Evolutionary conservation across 495 filamentous ascomycete species (phyloP).

Genomic region (Aspergillus mulundensis): DNA sequence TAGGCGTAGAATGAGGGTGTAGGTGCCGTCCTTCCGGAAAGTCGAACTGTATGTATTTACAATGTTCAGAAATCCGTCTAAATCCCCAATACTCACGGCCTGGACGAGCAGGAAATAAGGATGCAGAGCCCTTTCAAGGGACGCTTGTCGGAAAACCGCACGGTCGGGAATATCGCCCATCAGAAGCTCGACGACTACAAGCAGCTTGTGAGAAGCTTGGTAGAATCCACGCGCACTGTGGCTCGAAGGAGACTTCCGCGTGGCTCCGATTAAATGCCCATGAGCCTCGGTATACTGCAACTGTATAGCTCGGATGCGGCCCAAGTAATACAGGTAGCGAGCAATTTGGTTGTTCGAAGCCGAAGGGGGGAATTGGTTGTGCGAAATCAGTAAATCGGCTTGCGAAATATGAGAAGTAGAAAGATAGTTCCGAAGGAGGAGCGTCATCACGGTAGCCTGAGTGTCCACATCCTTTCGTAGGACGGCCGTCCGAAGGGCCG

Average conservation of each 20-base stretch:
- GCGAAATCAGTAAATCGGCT: slow-evolving; percentile 90
- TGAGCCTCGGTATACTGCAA: slow-evolving; percentile 96
- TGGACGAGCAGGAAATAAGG: slow-evolving; percentile 92
- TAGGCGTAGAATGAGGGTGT: slow-evolving; percentile 88
- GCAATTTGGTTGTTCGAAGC: slow-evolving; percentile 98
- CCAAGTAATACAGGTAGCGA: slow-evolving; percentile 91
- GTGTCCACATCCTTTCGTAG: slow-evolving; percentile 94
- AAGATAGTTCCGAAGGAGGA: slow-evolving; percentile 94
- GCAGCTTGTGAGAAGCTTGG: slow-evolving; percentile 87
- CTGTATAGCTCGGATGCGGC: slow-evolving; percentile 93
- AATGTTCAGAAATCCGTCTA: slow-evolving; percentile 84
- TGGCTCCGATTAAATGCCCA: slow-evolving; percentile 84
- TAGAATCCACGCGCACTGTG: slow-evolving; percentile 87
- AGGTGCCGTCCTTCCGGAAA: slow-evolving; percentile 91
- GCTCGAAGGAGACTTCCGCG: slow-evolving; percentile 88
- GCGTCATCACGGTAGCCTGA: slow-evolving; percentile 88
- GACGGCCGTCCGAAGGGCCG: slow-evolving; percentile 87
- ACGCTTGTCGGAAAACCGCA: slow-evolving; percentile 81
- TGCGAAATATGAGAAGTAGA: slow-evolving; percentile 94
- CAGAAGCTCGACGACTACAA: slow-evolving; percentile 91
- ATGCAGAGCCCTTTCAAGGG: slow-evolving; percentile 77
- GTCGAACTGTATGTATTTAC: slow-evolving; percentile 74
- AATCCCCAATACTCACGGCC: slow-evolving; percentile 89
- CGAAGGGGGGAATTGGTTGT: slow-evolving; percentile 87
- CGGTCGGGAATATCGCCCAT: slow-evolving; percentile 99